These are phyloP conservation scores for Cyphellophora attinorum DNA, from an alignment of 2,329 filamentous ascomycete species.

Conservation along the genomic window DNA sequence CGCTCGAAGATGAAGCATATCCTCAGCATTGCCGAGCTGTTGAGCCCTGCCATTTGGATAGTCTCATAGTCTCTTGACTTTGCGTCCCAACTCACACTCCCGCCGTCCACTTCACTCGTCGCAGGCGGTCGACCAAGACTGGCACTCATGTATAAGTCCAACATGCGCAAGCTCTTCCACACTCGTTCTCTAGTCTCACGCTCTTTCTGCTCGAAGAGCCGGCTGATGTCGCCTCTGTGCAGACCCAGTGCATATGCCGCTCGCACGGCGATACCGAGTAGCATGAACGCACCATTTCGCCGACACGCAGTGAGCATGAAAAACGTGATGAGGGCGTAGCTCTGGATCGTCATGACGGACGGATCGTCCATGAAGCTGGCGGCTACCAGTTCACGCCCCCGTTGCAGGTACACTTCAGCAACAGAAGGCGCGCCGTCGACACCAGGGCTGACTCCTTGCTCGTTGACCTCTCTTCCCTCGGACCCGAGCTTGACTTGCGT, in stretches of 20 bases:
- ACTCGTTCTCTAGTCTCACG: conserved; percentile 36
- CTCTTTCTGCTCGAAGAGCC: conserved; percentile 35
- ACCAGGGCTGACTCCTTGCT: conserved; percentile 13
- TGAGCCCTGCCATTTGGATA: conserved; percentile 27
- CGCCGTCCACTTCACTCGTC: conserved; percentile 39
- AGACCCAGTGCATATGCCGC: conserved; percentile 44
- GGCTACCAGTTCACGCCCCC: conserved; percentile 35
- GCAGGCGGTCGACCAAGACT: conserved; percentile 43
- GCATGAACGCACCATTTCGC: conserved; percentile 43
- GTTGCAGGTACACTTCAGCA: conserved; percentile 39
- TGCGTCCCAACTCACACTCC: conserved; percentile 17
- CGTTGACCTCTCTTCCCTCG: conserved; percentile 1
- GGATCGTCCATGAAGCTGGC: conserved; percentile 39
- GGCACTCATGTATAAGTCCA: conserved; percentile 43
- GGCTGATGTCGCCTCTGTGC: conserved; percentile 43
- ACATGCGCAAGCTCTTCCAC: conserved; percentile 44
- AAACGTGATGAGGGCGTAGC: conserved; percentile 41
- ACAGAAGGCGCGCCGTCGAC: conserved; percentile 29
- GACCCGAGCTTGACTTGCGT: conserved; percentile 22
- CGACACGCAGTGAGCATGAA: conserved; percentile 44
- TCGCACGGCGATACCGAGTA: conserved; percentile 42
- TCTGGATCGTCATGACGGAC: conserved; percentile 41
- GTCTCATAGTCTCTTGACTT: conserved; percentile 24
- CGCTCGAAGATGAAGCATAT: conserved; percentile 33
- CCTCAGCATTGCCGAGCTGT: conserved; percentile 37